Base-by-base conservation (phyloP, 257 asterid species). In the Fraxinus americana region DNA sequence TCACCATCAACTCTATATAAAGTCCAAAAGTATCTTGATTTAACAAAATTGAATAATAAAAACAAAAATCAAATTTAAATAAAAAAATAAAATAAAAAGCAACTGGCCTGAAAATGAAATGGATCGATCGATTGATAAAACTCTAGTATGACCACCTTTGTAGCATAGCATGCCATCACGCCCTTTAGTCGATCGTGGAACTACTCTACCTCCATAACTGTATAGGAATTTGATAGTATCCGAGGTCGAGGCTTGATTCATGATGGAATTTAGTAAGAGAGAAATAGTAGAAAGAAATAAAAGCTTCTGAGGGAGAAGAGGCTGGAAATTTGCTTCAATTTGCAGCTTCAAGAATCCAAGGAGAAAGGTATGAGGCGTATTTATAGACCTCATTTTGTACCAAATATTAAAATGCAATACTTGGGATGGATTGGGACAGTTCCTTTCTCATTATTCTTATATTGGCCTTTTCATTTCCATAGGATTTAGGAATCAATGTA, bases 171-270 rank as follows among this genome's bases (percentile, higher is more conserved):
- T 70, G 79, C 93, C 98, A 83, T 91, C 98, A 21, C 16, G 16
- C 67, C 29, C 67, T 59, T 59, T 3, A 36, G 85, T 38, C 29
- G 74, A 86, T 19, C 97, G 96, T 67, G 94, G 94, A 7, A 89
- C 32, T 72, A 94, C 92, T 48, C 70, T 88, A 27, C 98, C 98
- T 67, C 91, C 88, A 84, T 92, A 94, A 71, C 97, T 94, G 88
- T 91, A 94, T 48, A 94, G 91, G 75, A 94, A 90, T 77, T 94
- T 92, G 89, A 94, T 63, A 2, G 70, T 72, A 77, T 63, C 36
- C 3, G 90, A 81, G 52, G 68, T 86, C 82, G 59, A 41, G 29
- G 73, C 39, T 27, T 75, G 84, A 71, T 76, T 80, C 93, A 91
- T 90, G 71, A 0, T 82, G 3, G 27, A 75, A 63, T 57, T 38